Evolutionary conservation across 1,139 yeast species (phyloP).

Genomic region (Taiozyma onychis): DNA sequence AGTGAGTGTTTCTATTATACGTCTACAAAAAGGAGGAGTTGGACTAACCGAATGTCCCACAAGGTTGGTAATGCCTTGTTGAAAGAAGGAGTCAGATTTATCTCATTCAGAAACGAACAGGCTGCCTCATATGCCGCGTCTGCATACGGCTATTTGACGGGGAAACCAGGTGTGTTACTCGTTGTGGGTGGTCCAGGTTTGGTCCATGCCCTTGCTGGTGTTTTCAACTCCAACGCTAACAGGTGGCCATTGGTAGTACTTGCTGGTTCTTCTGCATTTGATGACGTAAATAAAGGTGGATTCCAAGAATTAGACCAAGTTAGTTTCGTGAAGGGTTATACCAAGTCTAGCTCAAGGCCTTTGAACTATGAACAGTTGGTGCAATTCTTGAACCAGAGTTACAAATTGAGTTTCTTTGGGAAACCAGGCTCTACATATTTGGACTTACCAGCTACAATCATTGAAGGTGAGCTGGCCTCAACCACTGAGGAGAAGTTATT

Average conservation of each 20-base stretch:
- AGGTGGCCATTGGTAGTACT: slow-evolving; percentile 55
- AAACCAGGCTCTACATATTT: slow-evolving; percentile 54
- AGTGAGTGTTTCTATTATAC: neutral
- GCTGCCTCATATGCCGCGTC: slow-evolving; percentile 70
- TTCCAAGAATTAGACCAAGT: slow-evolving; percentile 66
- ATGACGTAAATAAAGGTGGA: slow-evolving; percentile 48
- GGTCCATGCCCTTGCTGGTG: slow-evolving; percentile 58
- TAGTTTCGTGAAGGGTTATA: slow-evolving; percentile 36
- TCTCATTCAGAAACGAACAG: slow-evolving; percentile 61
- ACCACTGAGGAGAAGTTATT: slow-evolving; percentile 3
- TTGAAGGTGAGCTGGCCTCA: slow-evolving; percentile 28
- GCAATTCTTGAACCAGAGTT: slow-evolving; percentile 40
- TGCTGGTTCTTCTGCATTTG: slow-evolving; percentile 52
- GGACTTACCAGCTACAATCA: slow-evolving; percentile 58
- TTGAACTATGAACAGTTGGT: slow-evolving; percentile 32
- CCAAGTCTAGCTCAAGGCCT: slow-evolving; percentile 48
- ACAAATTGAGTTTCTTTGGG: slow-evolving; percentile 41
- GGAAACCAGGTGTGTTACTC: slow-evolving; percentile 54
- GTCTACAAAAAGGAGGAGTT: neutral
- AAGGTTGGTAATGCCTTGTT: slow-evolving; percentile 48
- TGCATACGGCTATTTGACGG: slow-evolving; percentile 56
- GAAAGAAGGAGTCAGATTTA: slow-evolving; percentile 43
- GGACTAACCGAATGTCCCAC: neutral
- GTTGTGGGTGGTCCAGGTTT: slow-evolving; percentile 73
- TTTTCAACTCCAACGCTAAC: slow-evolving; percentile 52